Evolutionary conservation across 148 eudicot genomes (phyloP), one percentile per base, ranked within the genome.

Genomic region (Fagopyrum esculentum): DNA sequence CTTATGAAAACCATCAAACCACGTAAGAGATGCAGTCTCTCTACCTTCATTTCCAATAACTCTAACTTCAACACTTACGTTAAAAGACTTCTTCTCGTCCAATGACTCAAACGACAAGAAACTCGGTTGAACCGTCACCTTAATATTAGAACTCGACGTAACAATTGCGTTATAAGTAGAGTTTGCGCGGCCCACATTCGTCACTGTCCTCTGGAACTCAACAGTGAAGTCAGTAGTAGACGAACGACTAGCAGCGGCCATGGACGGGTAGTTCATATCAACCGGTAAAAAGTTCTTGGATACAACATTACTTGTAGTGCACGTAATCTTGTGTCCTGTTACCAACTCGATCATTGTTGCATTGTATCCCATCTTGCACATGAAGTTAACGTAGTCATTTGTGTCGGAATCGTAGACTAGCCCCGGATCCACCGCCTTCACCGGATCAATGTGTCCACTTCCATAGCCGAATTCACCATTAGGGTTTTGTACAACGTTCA

Each of bases 201-300:
- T 87, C 35, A 91, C 88, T 0, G 81, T 84, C 69, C 96, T 82
- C 10, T 54, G 49, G 45, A 89, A 87, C 17, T n/a, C 76, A 2
- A 71, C 71, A 4, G 9, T 30, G 48, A 77, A 73, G 9, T 68
- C 9, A 43, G 29, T 40, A 5, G 71, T 30, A 0, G 15, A 30
- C 1, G 22, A 8, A 0, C 9, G 43, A 5, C 83, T 75, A 6
- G 6, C 7, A 6, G 52, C 45, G 6, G 89, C 52, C 83, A 91
- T 77, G n/a, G 88, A 76, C 19, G 96, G 93, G 73, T 91, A 89
- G 75, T 91, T 91, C 5, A 89, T 52, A 46, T 89, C 88, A 10
- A 30, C 79, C 4, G 83, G 73, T 35, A 9, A 12, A 4, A 50
- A 7, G n/a, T 16, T 6, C 9, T 45, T 69, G 48, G 7, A 2